Conservation (phyloP, 805 yeast genomes). For the Sungouiozyma intestinalis region DNA sequence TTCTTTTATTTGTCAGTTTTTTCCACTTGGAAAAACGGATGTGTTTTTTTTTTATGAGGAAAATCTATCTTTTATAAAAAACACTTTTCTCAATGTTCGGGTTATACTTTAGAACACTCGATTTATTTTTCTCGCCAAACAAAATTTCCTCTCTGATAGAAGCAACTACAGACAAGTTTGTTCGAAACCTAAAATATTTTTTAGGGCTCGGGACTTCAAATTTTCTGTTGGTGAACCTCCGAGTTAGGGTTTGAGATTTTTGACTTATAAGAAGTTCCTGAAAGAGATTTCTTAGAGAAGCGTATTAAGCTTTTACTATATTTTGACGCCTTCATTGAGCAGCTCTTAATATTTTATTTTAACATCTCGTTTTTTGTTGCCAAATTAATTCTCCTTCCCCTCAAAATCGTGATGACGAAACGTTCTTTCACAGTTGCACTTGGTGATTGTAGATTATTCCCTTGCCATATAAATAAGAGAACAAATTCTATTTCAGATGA, state of each 20-base stretch:
- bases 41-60: background rate
- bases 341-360: slow-evolving; percentile 16
- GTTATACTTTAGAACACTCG: background rate
- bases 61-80: background rate
- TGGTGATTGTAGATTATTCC: background rate
- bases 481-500: background rate
- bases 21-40: background rate
- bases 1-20: slow-evolving; percentile 1
- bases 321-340: slow-evolving; percentile 26
- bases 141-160: no score
- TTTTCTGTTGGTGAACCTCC: background rate
- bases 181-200: background rate
- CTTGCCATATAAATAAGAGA: background rate
- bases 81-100: background rate
- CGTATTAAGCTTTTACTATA: slow-evolving; percentile 1
- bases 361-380: background rate
- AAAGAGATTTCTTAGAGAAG: no score
- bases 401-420: background rate
- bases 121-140: no score
- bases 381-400: background rate
- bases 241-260: background rate
- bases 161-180: background rate
- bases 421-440: background rate
- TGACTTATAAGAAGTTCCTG: no score
- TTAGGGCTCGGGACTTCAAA: background rate